Evolutionary conservation across 139 green algal species (phyloP).

Genomic region (Auxenochlorella protothecoides): DNA sequence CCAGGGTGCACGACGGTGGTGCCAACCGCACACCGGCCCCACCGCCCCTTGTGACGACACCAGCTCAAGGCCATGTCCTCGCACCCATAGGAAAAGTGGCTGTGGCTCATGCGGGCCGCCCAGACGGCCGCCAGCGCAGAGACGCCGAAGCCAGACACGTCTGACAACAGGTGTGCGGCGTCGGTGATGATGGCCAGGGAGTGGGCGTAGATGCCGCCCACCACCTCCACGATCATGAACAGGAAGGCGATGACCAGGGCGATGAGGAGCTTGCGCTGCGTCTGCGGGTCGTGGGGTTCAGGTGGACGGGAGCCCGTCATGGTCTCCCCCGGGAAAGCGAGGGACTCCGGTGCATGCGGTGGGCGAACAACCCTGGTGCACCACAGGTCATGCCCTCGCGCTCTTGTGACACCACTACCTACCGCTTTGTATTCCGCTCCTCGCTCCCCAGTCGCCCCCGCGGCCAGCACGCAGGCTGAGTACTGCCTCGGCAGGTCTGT

Average conservation of each 20-base stretch:
- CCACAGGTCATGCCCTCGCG: background rate
- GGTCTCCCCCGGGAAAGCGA: background rate
- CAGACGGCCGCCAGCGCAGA: conserved; percentile 57
- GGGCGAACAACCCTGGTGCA: too few relatives aligned
- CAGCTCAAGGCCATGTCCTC: background rate
- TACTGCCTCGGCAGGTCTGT: too few relatives aligned
- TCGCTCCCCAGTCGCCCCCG: background rate
- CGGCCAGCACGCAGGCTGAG: conserved; percentile 11
- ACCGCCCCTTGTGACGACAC: background rate
- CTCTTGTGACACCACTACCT: background rate
- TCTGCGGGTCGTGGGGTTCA: conserved; percentile 6
- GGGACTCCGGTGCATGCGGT: too few relatives aligned
- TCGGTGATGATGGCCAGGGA: conserved; percentile 91
- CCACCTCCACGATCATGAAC: conserved; percentile 43
- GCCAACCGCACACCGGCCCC: too few relatives aligned
- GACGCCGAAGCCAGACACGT: conserved; percentile 75
- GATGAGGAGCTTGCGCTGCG: conserved; percentile 29
- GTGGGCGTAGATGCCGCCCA: conserved; percentile 38
- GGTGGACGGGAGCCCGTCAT: too few relatives aligned
- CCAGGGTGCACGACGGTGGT: too few relatives aligned
- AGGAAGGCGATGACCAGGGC: conserved; percentile 32
- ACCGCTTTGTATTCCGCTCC: background rate
- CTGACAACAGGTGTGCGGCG: conserved; percentile 89
- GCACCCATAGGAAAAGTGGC: conserved; percentile 13
- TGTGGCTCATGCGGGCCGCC: conserved; percentile 6